Conservation (phyloP, 345 rosid genomes). For the Garcia nutans region DNA sequence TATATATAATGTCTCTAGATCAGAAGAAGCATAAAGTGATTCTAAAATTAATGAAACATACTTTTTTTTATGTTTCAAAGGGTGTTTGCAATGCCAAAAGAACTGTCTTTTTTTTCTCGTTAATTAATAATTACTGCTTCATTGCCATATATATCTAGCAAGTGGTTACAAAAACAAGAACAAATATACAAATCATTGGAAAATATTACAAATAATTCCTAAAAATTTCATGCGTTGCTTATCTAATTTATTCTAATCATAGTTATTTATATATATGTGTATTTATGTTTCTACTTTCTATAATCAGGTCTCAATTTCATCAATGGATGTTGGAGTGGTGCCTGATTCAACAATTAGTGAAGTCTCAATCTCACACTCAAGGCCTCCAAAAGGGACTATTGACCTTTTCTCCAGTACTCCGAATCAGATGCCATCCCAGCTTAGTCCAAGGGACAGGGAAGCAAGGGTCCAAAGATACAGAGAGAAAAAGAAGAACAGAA, state of each 20-base stretch:
- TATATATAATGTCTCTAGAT: too few species aligned
- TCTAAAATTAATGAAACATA: too few species aligned
- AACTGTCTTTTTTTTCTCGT: neutral
- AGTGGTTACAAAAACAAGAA: neutral
- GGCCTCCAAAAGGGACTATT: conserved; percentile 52
- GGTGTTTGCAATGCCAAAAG: too few species aligned
- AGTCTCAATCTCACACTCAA: conserved; percentile 49
- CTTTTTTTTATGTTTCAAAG: too few species aligned
- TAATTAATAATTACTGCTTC: neutral
- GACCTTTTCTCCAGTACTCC: conserved; percentile 56
- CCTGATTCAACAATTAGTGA: conserved; percentile 71
- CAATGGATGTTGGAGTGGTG: conserved; percentile 64
- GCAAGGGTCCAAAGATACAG: conserved; percentile 91
- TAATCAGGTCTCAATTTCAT: conserved; percentile 62
- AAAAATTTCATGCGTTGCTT: neutral
- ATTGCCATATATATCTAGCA: neutral
- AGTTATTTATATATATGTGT: neutral
- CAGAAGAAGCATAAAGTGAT: too few species aligned
- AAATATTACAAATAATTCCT: neutral
- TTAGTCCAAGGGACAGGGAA: conserved; percentile 77
- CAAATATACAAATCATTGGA: neutral
- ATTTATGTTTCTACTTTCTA: neutral
- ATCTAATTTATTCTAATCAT: neutral
- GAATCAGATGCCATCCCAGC: conserved; percentile 56
- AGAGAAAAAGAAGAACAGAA: conserved; percentile 88